These are phyloP conservation scores for Orbilia javanica DNA, from an alignment of 2,329 filamentous ascomycete species.

Conservation along the genomic window DNA sequence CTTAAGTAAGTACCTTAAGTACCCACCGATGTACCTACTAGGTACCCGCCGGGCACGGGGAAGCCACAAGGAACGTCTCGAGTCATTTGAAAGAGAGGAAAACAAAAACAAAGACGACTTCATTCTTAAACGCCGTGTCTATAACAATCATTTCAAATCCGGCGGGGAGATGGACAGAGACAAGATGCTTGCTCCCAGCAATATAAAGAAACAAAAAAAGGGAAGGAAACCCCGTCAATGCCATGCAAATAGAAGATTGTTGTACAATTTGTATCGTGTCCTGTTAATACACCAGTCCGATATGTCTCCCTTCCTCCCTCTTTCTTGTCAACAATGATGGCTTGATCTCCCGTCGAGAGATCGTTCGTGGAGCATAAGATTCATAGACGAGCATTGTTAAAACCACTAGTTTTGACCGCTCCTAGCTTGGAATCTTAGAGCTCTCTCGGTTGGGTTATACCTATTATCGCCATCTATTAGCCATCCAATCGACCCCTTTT, in stretches of 20 bases:
- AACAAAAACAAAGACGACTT: neutral
- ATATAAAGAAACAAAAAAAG: neutral
- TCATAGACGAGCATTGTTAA: neutral
- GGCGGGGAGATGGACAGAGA: neutral
- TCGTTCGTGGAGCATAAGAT: neutral
- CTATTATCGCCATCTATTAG: conserved; percentile 25
- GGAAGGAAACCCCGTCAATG: neutral
- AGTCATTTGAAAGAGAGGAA: neutral
- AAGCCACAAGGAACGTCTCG: neutral
- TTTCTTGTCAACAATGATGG: neutral
- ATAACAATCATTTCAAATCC: neutral
- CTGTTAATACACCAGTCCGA: neutral
- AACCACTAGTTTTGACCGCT: conserved; percentile 33
- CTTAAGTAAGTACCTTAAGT: neutral
- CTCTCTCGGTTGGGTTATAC: conserved; percentile 55
- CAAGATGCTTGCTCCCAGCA: neutral
- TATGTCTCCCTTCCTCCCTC: too few species aligned
- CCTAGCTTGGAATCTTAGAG: conserved; percentile 52
- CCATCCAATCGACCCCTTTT: conserved; percentile 10
- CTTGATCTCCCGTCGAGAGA: neutral
- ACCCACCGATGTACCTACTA: neutral
- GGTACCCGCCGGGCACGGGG: too few species aligned
- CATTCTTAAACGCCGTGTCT: conserved; percentile 2
- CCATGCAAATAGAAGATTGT: neutral
- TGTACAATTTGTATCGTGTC: neutral